These are phyloP conservation scores for Lasiosphaeris hirsuta DNA, from an alignment of 495 filamentous ascomycete species.

Conservation along the genomic window DNA sequence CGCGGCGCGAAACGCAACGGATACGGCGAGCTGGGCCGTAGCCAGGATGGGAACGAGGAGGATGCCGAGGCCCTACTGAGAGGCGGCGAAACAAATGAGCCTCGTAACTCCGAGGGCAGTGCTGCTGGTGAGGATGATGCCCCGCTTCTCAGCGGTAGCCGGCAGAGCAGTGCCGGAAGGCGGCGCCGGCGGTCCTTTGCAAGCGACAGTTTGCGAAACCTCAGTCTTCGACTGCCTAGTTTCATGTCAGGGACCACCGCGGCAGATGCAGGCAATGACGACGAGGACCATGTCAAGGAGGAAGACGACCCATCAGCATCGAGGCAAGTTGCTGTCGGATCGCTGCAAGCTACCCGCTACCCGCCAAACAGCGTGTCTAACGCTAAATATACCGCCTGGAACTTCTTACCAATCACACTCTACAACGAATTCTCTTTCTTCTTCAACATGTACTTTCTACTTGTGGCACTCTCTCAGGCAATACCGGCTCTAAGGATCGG, in stretches of 20 bases:
- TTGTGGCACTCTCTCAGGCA: slow-evolving; percentile 90
- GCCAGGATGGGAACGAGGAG: slow-evolving; percentile 51
- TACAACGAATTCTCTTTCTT: slow-evolving; percentile 99
- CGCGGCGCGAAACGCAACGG: slow-evolving; percentile 48
- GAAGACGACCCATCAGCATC: slow-evolving; percentile 54
- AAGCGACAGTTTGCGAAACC: slow-evolving; percentile 33
- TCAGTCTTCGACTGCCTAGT: slow-evolving; percentile 47
- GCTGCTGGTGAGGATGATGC: slow-evolving; percentile 59
- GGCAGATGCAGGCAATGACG: slow-evolving; percentile 31
- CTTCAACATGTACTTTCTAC: slow-evolving; percentile 97
- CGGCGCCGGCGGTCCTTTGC: slow-evolving; percentile 32
- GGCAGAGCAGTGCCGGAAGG: slow-evolving; percentile 13
- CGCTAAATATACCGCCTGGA: slow-evolving; percentile 96
- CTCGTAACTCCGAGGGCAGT: slow-evolving; percentile 52
- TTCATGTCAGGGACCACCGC: slow-evolving; percentile 42
- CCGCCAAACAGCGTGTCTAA: slow-evolving; percentile 91
- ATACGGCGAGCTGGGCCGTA: slow-evolving; percentile 58
- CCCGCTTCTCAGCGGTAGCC: slow-evolving; percentile 53
- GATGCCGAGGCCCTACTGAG: slow-evolving; percentile 57
- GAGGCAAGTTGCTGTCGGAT: slow-evolving; percentile 49
- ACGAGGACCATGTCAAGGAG: slow-evolving; percentile 38
- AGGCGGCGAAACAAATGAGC: slow-evolving; percentile 45
- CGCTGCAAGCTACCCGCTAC: slow-evolving; percentile 52
- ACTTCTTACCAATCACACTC: slow-evolving; percentile 87
- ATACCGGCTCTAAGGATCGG: slow-evolving; percentile 88